Conservation (phyloP, 2,329 filamentous ascomycete species). For the Sarocladiaceae sp. region DNA sequence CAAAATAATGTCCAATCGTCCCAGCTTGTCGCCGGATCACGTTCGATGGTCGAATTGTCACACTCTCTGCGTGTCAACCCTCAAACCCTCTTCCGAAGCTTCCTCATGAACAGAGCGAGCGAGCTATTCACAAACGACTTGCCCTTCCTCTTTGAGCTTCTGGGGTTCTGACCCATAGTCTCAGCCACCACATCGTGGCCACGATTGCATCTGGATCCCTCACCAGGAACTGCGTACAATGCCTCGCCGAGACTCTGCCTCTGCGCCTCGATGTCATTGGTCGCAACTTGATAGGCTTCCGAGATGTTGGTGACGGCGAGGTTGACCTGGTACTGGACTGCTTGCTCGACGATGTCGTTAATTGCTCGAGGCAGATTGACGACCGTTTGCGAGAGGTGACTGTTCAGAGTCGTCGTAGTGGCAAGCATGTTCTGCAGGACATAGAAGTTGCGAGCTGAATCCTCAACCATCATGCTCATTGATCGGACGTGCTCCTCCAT, state of each 20-base stretch:
- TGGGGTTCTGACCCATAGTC: no score
- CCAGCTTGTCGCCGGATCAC: no score
- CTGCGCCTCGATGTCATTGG: conserved; percentile 7
- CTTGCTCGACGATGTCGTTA: conserved; percentile 16
- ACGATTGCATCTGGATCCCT: no score
- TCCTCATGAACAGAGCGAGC: no score
- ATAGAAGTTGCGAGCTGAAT: conserved; percentile 12
- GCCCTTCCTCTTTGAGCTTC: no score
- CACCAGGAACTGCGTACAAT: background rate
- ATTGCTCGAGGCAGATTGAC: conserved; percentile 20
- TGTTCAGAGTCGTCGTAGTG: conserved; percentile 13
- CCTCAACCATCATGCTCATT: conserved; percentile 16
- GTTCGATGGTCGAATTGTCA: no score
- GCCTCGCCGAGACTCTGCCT: background rate
- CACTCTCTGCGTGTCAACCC: no score
- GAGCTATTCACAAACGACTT: no score
- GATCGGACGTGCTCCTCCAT: conserved; percentile 11
- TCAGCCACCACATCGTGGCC: no score
- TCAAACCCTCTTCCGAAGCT: no score
- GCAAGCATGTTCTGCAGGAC: conserved; percentile 15
- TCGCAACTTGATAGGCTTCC: conserved; percentile 17
- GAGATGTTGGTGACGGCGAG: conserved; percentile 16
- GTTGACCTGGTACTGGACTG: conserved; percentile 18
- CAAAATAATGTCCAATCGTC: no score
- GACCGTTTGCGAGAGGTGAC: conserved; percentile 19